Conservation (phyloP, 148 eudicot genomes). For the Vaccinium vitisidaea region DNA sequence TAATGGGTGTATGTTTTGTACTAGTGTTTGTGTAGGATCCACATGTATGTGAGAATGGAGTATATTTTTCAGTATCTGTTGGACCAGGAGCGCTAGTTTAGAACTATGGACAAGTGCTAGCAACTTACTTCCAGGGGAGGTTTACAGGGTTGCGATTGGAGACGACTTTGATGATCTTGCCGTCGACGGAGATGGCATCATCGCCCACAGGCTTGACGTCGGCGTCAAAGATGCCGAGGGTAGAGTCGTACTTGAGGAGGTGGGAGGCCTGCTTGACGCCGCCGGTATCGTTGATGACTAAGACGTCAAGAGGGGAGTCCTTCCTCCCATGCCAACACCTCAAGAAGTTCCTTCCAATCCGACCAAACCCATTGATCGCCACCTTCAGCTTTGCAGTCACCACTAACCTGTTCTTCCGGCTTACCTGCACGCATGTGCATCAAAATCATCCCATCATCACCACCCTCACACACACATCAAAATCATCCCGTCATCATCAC, state of each 20-base stretch:
- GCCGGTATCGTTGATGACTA: constrained; percentile 92
- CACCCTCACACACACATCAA: not conserved
- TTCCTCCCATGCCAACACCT: constrained; percentile 98
- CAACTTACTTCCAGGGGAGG: constrained; percentile 83
- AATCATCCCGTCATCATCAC: too few relatives aligned
- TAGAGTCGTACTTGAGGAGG: constrained; percentile 97
- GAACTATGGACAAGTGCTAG: not conserved
- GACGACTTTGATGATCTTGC: constrained; percentile 86
- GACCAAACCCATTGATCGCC: constrained; percentile 94
- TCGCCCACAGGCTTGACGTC: constrained; percentile 83
- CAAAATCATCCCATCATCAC: not conserved
- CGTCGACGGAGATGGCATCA: constrained; percentile 84
- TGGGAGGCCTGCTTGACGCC: constrained; percentile 98
- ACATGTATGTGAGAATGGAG: too few relatives aligned
- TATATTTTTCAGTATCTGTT: too few relatives aligned
- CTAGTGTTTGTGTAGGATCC: not conserved
- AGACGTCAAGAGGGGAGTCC: constrained; percentile 84
- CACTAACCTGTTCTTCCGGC: constrained; percentile 39
- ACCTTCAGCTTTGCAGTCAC: constrained; percentile 91
- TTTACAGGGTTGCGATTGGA: constrained; percentile 80
- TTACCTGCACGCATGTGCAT: constrained; percentile 36
- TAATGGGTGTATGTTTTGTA: not conserved
- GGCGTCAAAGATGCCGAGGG: constrained; percentile 92
- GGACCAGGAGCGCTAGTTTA: not conserved
- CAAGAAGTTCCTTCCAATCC: constrained; percentile 97